A percentile compares a stretch with the other conserved stretches of the same genome.
These are phyloP conservation scores for Pythium aquatile DNA, from an alignment of 352 stramenopile species.

Conservation along the genomic window DNA sequence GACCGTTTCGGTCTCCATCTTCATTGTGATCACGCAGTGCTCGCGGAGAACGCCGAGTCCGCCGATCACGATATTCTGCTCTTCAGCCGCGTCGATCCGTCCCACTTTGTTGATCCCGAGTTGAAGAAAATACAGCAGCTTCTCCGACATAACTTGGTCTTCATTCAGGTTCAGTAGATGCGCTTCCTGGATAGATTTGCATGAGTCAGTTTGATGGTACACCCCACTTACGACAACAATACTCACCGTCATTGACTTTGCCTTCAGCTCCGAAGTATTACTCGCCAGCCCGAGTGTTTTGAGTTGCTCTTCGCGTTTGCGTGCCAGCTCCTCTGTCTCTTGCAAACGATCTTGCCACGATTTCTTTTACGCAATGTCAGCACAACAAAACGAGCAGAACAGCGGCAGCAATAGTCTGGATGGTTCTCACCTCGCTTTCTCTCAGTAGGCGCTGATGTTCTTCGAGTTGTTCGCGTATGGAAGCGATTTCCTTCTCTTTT, in stretches of 20 bases:
- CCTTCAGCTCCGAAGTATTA: conserved; percentile 56
- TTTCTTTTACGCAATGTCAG: conserved; percentile 38
- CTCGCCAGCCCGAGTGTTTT: conserved; percentile 64
- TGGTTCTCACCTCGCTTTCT: conserved; percentile 61
- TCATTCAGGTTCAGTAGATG: conserved; percentile 88
- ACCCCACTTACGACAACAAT: too few relatives aligned
- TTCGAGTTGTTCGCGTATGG: conserved; percentile 72
- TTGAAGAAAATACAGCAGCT: conserved; percentile 79
- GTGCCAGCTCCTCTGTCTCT: conserved; percentile 80
- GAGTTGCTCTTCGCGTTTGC: conserved; percentile 77
- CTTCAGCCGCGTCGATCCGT: conserved; percentile 54
- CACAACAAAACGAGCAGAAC: background rate
- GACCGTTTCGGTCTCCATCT: background rate
- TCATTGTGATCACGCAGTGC: conserved; percentile 45
- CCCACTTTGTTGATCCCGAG: conserved; percentile 59
- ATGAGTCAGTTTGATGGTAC: background rate
- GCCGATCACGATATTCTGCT: conserved; percentile 76
- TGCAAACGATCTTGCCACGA: conserved; percentile 75
- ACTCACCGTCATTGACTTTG: conserved; percentile 44
- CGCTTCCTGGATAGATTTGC: conserved; percentile 37
- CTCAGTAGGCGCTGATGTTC: conserved; percentile 70
- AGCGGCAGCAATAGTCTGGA: background rate
- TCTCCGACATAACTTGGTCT: conserved; percentile 84
- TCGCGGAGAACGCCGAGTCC: conserved; percentile 79
- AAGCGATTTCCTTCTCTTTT: conserved; percentile 53